A percentile compares a stretch with the other conserved stretches of the same genome.
Conservation (phyloP, 2,329 filamentous ascomycete genomes). For the Albifimbria verrucaria region DNA sequence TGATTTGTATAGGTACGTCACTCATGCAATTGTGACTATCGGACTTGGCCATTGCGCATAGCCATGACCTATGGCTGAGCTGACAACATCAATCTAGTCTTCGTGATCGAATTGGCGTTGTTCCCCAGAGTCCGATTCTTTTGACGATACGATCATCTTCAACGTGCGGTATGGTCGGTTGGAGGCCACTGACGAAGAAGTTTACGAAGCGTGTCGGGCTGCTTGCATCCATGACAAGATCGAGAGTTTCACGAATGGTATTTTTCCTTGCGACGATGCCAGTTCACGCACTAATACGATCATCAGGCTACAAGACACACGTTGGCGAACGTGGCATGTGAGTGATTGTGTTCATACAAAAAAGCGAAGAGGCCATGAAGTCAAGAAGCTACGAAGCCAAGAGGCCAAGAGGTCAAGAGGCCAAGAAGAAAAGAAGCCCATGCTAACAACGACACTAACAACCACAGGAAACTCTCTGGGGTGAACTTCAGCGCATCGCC, state of each 20-base stretch:
- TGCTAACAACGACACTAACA: conserved; percentile 7
- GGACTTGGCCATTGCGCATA: background rate
- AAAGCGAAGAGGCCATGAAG: too few relatives aligned
- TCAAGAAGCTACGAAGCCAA: too few relatives aligned
- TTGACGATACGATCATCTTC: conserved; percentile 57
- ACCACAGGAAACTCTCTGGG: conserved; percentile 58
- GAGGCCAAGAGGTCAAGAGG: too few relatives aligned
- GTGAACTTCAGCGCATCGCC: conserved; percentile 63
- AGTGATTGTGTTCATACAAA: too few relatives aligned
- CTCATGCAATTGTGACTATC: too few relatives aligned
- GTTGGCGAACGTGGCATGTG: conserved; percentile 50
- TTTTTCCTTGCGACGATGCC: too few relatives aligned
- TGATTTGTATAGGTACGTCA: conserved; percentile 41
- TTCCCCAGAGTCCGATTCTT: conserved; percentile 53
- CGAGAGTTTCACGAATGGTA: conserved; percentile 47
- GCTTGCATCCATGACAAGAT: conserved; percentile 59
- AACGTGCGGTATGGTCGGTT: conserved; percentile 56
- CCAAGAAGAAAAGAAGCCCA: too few relatives aligned
- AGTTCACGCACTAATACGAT: conserved; percentile 11
- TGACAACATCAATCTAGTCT: conserved; percentile 34
- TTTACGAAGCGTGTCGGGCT: conserved; percentile 50
- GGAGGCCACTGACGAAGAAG: conserved; percentile 51
- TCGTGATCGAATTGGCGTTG: conserved; percentile 51
- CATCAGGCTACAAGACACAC: conserved; percentile 42
- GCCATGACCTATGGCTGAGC: too few relatives aligned